Conservation (phyloP, 208 protist species). For the Crithidia brevicula region DNA sequence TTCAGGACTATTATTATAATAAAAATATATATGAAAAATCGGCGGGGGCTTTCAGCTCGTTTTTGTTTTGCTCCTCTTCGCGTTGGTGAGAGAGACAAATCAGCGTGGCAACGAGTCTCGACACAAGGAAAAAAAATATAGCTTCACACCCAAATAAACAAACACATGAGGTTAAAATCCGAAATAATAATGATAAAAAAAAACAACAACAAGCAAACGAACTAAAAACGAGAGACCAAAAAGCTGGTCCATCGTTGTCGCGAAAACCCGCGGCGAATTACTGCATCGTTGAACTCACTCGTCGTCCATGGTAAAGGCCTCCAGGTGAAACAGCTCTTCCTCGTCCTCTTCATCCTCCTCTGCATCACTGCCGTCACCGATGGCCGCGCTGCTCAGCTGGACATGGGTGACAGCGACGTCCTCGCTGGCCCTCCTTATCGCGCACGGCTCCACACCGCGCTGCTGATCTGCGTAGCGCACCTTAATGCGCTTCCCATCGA, state of each 20-base stretch:
- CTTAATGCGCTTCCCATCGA: constrained; percentile 57
- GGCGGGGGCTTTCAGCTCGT: no score
- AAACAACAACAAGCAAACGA: constrained; percentile 26
- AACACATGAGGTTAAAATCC: no score
- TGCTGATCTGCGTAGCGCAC: constrained; percentile 72
- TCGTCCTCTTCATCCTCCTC: constrained; percentile 4
- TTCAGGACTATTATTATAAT: no score
- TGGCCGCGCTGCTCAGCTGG: not conserved
- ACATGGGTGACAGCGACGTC: not conserved
- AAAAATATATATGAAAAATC: no score
- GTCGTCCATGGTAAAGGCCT: constrained; percentile 1
- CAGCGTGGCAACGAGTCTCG: not conserved
- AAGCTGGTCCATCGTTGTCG: no score
- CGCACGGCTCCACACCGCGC: constrained; percentile 16
- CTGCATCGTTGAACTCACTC: not conserved
- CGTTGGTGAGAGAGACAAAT: no score
- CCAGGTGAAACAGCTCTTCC: not conserved
- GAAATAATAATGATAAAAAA: no score
- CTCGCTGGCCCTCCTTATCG: not conserved
- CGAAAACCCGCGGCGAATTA: no score
- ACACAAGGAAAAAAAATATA: no score
- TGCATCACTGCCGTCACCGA: not conserved
- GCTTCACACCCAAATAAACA: no score
- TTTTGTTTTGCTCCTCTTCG: no score
- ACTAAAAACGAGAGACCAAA: constrained; percentile 30